Evolutionary conservation across 2,329 filamentous ascomycete species (phyloP), one percentile per base, ranked within the genome.

Genomic region (Trichophyton rubrum): DNA sequence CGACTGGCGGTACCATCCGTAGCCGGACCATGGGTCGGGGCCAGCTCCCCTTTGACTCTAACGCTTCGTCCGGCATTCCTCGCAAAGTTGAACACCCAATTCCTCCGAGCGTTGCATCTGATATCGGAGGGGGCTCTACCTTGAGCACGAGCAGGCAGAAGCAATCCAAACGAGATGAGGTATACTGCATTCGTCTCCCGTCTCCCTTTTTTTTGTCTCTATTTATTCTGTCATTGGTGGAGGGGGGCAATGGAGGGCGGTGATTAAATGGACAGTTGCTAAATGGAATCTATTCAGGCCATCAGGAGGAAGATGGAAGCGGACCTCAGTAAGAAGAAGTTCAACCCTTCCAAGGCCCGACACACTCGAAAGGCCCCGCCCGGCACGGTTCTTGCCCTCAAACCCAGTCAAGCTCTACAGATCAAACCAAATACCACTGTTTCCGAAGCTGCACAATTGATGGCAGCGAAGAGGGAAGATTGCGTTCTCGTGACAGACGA

Each of bases 401-500:
- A 95, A 77, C 93, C 93, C 60, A 96, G 91, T 73, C 90, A 89
- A 69, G 93, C 93, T 51, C 85, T 99, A 17, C 93, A 99, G 79
- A 97, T 99, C 77, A 97, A 97, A 78, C 93, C 93, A 59, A 83
- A 81, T 65, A 96, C 90, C 27, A 96, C 89, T 57, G 92, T 99
- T 61, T 87, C 93, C 65, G 93, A 99, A 77, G 93, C 93, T 56
- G 93, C 93, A 45, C 93, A 99, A 79, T 80, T 99, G 71, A 99
- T 99, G 93, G 93, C 93, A 60, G 93, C 93, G 58, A 99, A 99
- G 82, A 84, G 93, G 68, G 93, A 99, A 75, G 93, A 99, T 74
- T 99, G 93, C 70, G 93, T 99, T 43, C 78, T 99, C 63, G 93
- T 99, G 24, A 99, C 93, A 47, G 93, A 99, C 73, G 92, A 97